Evolutionary conservation across 345 rosid species (phyloP).

Genomic region (Cardamine chenopodiifolia): DNA sequence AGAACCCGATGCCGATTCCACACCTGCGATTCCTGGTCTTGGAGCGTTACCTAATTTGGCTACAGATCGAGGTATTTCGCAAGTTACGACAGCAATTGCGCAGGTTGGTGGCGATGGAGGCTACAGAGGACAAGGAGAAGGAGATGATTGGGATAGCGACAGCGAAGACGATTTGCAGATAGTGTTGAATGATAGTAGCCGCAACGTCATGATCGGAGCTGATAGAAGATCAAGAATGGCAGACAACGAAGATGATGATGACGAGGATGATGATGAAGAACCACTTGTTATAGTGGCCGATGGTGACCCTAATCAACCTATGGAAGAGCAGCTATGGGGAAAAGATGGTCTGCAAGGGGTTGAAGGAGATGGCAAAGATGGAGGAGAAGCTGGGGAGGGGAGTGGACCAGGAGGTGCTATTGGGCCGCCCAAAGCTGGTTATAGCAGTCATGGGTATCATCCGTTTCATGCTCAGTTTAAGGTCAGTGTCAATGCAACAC

Average conservation of each 20-base stretch:
- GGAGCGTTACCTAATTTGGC: slow-evolving; percentile 28
- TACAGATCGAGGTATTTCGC: slow-evolving; percentile 37
- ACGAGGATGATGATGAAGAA: slow-evolving; percentile 64
- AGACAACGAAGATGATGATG: slow-evolving; percentile 67
- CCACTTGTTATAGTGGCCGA: slow-evolving; percentile 80
- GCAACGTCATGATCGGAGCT: slow-evolving; percentile 56
- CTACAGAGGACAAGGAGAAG: slow-evolving; percentile 45
- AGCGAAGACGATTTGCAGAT: slow-evolving; percentile 97
- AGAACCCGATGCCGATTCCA: slow-evolving; percentile 54
- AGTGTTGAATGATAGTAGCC: slow-evolving; percentile 77
- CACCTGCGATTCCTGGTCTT: slow-evolving; percentile 68
- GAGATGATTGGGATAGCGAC: slow-evolving; percentile 86
- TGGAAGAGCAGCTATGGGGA: slow-evolving; percentile 75
- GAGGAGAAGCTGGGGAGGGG: slow-evolving; percentile 52
- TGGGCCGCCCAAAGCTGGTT: slow-evolving; percentile 69
- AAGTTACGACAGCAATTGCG: slow-evolving; percentile 16
- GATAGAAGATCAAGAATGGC: slow-evolving; percentile 55
- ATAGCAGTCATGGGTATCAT: slow-evolving; percentile 83
- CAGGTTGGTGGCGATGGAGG: slow-evolving; percentile 26
- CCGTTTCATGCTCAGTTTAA: slow-evolving; percentile 99
- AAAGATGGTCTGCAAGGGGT: slow-evolving; percentile 55
- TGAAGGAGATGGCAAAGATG: slow-evolving; percentile 67
- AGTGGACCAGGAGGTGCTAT: slow-evolving; percentile 49
- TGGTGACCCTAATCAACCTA: slow-evolving; percentile 56
- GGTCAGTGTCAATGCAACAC: slow-evolving; percentile 76